A percentile compares a stretch with the other conserved stretches of the same genome.
Conservation (phyloP, 371 early-diverging fungal genomes). For the Lichtheimia ornata region DNA sequence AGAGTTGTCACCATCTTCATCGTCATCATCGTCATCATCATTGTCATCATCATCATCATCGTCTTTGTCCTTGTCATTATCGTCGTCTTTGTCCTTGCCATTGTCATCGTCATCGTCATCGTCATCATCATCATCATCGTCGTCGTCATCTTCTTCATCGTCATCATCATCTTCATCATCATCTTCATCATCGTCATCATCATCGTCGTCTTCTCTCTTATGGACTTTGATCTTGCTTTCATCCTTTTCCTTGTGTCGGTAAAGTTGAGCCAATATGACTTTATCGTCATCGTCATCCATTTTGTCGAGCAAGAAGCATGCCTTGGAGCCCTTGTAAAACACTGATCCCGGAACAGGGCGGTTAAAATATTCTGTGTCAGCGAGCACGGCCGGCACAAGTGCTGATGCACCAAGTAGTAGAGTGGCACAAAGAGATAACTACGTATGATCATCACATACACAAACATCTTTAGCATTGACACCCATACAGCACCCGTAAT, state of each 20-base stretch:
- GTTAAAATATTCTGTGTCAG: conserved; percentile 21
- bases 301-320: conserved; percentile 19
- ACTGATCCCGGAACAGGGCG: conserved; percentile 12
- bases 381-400: conserved; percentile 4
- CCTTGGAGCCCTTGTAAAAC: conserved; percentile 8
- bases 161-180: conserved; percentile 2
- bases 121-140: conserved; percentile 4
- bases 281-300: conserved; percentile 20
- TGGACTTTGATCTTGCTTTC: not conserved
- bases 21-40: not conserved
- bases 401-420: conserved; percentile 3
- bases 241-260: conserved; percentile 6
- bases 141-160: not conserved
- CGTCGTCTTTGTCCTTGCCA: not conserved
- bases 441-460: too few species aligned
- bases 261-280: conserved; percentile 15
- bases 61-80: conserved; percentile 3
- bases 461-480: too few species aligned
- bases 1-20: not conserved
- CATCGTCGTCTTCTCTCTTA: conserved; percentile 3
- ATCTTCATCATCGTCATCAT: conserved; percentile 4
- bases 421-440: conserved; percentile 10
- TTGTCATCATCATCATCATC: not conserved
- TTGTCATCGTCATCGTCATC: conserved; percentile 6
- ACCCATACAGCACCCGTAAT: too few species aligned